Evolutionary conservation across 208 protist species (phyloP).

Genomic region (Trypanosoma avium): DNA sequence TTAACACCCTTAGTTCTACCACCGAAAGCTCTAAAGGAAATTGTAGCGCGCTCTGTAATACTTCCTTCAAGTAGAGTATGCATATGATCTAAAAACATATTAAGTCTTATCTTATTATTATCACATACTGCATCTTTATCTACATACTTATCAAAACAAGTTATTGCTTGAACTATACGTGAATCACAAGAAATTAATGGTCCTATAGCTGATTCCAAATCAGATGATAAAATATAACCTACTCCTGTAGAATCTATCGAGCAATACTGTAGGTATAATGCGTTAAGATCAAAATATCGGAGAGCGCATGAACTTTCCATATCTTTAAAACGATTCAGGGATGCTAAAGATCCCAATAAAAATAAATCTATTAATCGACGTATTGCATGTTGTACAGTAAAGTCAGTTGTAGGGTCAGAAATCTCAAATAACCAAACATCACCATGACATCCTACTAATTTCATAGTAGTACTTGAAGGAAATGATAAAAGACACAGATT

Average conservation of each 20-base stretch:
- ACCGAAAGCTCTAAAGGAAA: conserved; percentile 23
- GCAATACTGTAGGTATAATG: conserved; percentile 12
- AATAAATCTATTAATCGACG: conserved; percentile 18
- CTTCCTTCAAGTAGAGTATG: conserved; percentile 13
- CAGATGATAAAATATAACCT: conserved; percentile 10
- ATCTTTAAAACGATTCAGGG: not conserved
- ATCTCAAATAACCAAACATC: conserved; percentile 15
- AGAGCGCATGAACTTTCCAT: not conserved
- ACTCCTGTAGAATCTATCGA: conserved; percentile 10
- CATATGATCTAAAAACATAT: conserved; percentile 13
- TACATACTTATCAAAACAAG: not conserved
- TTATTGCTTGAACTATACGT: conserved; percentile 4
- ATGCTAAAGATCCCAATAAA: conserved; percentile 6
- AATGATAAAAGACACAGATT: conserved; percentile 1
- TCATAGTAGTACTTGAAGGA: conserved; percentile 7
- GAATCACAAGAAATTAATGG: conserved; percentile 16
- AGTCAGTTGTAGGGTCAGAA: not conserved
- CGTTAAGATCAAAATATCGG: conserved; percentile 12
- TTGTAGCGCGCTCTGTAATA: not conserved
- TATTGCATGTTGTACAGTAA: conserved; percentile 1
- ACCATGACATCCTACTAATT: conserved; percentile 9
- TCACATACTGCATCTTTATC: not conserved
- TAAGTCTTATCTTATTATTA: conserved; percentile 1
- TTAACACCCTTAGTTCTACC: not conserved
- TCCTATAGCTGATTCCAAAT: conserved; percentile 20